These are phyloP conservation scores for Grammothele lineata DNA, from an alignment of 768 basidiomycete species.

Conservation along the genomic window DNA sequence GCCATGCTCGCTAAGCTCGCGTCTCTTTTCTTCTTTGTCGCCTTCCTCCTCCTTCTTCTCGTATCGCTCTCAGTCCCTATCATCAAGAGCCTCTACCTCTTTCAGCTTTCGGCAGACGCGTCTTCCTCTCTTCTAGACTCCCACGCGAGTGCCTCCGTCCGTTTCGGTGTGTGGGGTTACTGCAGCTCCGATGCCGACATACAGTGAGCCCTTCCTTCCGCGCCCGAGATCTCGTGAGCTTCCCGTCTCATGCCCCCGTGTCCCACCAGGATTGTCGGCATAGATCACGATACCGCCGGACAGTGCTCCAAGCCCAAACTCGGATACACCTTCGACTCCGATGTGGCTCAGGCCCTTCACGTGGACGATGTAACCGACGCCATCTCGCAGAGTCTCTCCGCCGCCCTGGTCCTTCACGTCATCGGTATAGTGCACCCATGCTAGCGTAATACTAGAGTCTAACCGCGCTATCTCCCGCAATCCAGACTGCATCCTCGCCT, in stretches of 20 bases:
- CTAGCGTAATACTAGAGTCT: neutral
- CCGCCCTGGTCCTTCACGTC: conserved; percentile 50
- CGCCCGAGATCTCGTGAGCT: conserved; percentile 11
- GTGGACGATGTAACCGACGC: conserved; percentile 30
- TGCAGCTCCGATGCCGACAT: conserved; percentile 46
- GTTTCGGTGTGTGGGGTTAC: conserved; percentile 64
- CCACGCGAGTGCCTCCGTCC: conserved; percentile 35
- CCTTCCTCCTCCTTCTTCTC: conserved; percentile 58
- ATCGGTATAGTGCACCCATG: conserved; percentile 43
- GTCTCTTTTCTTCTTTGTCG: conserved; percentile 43
- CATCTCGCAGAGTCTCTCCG: conserved; percentile 43
- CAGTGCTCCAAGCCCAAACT: conserved; percentile 45
- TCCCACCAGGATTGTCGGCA: conserved; percentile 37
- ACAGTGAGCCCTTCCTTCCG: conserved; percentile 31
- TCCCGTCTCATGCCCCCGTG: conserved; percentile 1
- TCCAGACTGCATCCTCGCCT: conserved; percentile 45
- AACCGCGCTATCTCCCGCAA: conserved; percentile 5
- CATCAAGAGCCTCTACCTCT: conserved; percentile 50
- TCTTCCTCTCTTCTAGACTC: conserved; percentile 29
- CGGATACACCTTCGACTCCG: conserved; percentile 53
- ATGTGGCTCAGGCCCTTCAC: conserved; percentile 42
- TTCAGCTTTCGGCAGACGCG: conserved; percentile 39
- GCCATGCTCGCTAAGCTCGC: conserved; percentile 28
- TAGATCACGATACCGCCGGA: conserved; percentile 33
- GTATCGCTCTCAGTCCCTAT: conserved; percentile 60